Percentiles rank a stretch among this genome's conserved stretches.
Conservation (phyloP, 2,329 filamentous ascomycete genomes). For the Botrytis paeoniae region DNA sequence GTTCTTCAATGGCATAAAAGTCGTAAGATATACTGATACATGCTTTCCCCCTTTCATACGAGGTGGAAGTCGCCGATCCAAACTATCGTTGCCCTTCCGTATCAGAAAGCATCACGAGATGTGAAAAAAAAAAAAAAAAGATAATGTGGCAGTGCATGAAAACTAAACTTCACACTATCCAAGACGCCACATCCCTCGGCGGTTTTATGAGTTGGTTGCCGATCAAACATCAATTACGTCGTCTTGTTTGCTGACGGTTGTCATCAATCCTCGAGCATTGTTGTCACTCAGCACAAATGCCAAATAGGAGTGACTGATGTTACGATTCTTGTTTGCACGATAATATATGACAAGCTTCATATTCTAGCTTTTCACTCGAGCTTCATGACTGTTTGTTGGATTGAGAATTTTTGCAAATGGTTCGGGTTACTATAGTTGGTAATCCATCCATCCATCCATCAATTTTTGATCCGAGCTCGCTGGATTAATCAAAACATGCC, state of each 20-base stretch:
- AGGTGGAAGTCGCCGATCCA: slow-evolving; percentile 13
- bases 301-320: background rate
- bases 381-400: background rate
- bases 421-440: slow-evolving; percentile 7
- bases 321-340: background rate
- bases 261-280: background rate
- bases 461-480: background rate
- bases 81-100: background rate
- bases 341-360: background rate
- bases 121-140: slow-evolving; percentile 19
- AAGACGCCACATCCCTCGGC: background rate
- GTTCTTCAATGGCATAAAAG: slow-evolving; percentile 9
- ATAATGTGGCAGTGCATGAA: slow-evolving; percentile 20
- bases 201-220: background rate
- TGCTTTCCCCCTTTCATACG: background rate
- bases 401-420: background rate
- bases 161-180: background rate
- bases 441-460: background rate
- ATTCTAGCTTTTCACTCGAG: background rate
- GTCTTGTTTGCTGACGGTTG: background rate
- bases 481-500: background rate
- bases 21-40: slow-evolving; percentile 15
- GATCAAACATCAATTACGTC: background rate
- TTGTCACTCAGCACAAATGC: background rate
- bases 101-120: slow-evolving; percentile 27